phyloP scores from a whole-genome alignment of 768 basidiomycete genomes.

The Naganishia vaughanmartiniae region DNA sequence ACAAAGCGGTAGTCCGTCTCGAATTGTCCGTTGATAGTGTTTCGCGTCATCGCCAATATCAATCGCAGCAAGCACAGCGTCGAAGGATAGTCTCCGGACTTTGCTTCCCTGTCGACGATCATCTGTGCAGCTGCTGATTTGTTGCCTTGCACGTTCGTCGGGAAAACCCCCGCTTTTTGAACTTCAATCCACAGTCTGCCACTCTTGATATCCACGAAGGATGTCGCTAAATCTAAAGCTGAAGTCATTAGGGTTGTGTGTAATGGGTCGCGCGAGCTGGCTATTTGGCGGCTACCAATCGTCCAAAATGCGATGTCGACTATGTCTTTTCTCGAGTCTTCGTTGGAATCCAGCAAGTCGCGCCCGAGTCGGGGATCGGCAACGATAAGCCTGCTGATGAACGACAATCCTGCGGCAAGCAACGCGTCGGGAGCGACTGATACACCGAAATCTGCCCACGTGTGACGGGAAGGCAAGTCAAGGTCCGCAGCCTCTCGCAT shows the following conservation, averaged over 20 bases:
- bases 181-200: constrained; percentile 4
- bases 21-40: constrained; percentile 26
- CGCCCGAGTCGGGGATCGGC: not conserved
- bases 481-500: constrained; percentile 17
- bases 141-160: not conserved
- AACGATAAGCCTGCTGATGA: constrained; percentile 3
- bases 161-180: constrained; percentile 1
- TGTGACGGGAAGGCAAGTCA: not conserved
- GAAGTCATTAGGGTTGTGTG: not conserved
- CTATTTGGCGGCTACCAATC: constrained; percentile 15
- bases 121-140: not conserved
- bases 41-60: constrained; percentile 14
- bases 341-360: constrained; percentile 7
- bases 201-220: constrained; percentile 11
- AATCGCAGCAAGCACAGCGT: constrained; percentile 22
- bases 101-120: constrained; percentile 25
- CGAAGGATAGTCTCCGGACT: constrained; percentile 19
- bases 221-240: constrained; percentile 5
- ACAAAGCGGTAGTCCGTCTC: constrained; percentile 18
- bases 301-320: constrained; percentile 10
- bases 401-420: constrained; percentile 4
- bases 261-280: constrained; percentile 10
- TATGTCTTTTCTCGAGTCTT: constrained; percentile 7
- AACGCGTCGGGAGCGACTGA: constrained; percentile 7
- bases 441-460: constrained; percentile 13